These are phyloP conservation scores for Zelonia costaricensis DNA, from an alignment of 208 protist genomes.

Conservation along the genomic window DNA sequence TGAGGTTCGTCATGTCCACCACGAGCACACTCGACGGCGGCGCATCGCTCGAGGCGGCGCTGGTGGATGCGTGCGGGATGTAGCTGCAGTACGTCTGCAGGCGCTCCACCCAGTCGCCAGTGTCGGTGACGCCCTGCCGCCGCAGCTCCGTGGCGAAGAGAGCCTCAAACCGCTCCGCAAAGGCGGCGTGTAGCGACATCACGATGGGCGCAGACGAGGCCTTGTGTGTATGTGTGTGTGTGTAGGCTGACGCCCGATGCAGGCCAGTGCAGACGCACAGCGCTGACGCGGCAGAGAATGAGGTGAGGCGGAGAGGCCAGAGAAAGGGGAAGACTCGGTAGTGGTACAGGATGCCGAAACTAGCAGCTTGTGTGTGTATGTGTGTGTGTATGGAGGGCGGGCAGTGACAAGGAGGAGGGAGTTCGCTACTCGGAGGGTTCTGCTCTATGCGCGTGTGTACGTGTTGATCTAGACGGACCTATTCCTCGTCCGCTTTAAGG, in stretches of 20 bases:
- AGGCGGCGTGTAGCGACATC: constrained; percentile 8
- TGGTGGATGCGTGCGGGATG: background rate
- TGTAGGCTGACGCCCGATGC: background rate
- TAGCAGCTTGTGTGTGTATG: too few species aligned
- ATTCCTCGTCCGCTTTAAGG: too few species aligned
- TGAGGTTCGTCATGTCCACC: constrained; percentile 33
- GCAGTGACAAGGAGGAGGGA: too few species aligned
- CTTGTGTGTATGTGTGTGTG: constrained; percentile 3
- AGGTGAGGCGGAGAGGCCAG: background rate
- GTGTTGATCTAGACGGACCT: too few species aligned
- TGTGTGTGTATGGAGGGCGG: too few species aligned
- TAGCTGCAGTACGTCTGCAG: constrained; percentile 23
- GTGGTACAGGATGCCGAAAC: background rate
- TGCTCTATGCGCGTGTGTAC: too few species aligned
- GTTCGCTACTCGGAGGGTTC: too few species aligned
- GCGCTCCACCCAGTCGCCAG: constrained; percentile 19
- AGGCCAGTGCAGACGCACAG: background rate
- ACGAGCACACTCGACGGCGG: constrained; percentile 1
- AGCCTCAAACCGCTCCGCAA: constrained; percentile 34
- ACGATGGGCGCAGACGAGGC: background rate
- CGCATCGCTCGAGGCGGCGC: background rate
- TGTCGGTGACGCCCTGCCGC: constrained; percentile 47
- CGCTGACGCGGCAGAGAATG: background rate
- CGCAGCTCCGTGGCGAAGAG: constrained; percentile 52
- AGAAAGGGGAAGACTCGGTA: background rate